A percentile compares a stretch with the other conserved stretches of the same genome.
phyloP scores from a whole-genome alignment of 2,329 filamentous ascomycete species.

The Colletotrichum destructivum region DNA sequence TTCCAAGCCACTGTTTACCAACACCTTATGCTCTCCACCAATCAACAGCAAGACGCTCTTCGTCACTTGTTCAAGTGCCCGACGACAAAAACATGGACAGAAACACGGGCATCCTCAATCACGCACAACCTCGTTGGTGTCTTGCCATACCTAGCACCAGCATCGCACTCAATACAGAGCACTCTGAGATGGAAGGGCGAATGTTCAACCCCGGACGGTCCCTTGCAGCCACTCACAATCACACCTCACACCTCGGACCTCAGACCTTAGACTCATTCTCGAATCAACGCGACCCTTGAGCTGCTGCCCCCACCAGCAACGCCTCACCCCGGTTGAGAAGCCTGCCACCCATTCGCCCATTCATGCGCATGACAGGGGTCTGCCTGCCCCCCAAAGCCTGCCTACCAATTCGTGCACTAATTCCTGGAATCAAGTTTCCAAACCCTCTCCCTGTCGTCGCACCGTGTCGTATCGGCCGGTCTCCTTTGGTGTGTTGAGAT shows the following conservation, averaged over 20 bases:
- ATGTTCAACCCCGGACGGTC: slow-evolving; percentile 37
- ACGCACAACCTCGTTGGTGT: neutral
- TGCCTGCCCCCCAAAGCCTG: slow-evolving; percentile 11
- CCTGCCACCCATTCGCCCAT: slow-evolving; percentile 30
- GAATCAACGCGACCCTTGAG: neutral
- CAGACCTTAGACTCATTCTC: slow-evolving; percentile 4
- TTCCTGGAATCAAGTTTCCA: slow-evolving; percentile 16
- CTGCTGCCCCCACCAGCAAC: neutral
- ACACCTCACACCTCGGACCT: neutral
- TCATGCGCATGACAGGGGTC: slow-evolving; percentile 31
- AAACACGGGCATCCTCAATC: neutral
- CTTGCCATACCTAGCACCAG: neutral
- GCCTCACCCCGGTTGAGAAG: slow-evolving; percentile 12
- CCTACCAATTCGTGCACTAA: no score
- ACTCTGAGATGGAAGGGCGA: neutral
- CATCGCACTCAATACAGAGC: neutral
- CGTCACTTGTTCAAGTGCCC: no score
- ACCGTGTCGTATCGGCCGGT: slow-evolving; percentile 6
- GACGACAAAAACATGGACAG: neutral
- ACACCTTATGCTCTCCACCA: neutral
- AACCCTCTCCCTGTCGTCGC: slow-evolving; percentile 8
- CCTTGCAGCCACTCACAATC: slow-evolving; percentile 36
- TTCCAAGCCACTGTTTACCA: neutral
- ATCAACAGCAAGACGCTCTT: neutral
- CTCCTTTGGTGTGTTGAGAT: slow-evolving; percentile 10